Percentiles rank a stretch among this genome's conserved stretches.
Conservation (phyloP, 2,329 filamentous ascomycete genomes). For the Colletotrichum brevisporum region DNA sequence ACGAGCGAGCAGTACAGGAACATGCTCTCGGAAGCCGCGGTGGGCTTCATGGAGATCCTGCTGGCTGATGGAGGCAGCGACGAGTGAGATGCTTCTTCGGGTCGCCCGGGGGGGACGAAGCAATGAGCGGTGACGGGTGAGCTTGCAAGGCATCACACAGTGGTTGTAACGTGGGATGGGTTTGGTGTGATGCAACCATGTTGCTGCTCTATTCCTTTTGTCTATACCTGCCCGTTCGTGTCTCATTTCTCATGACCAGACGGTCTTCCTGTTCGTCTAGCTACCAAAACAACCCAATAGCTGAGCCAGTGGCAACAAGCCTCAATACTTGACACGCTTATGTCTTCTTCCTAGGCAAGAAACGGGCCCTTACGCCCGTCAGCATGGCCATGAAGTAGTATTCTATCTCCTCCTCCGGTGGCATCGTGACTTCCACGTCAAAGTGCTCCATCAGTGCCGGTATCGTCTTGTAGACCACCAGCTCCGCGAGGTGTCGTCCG, state of each 20-base stretch:
- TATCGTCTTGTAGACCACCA: constrained; percentile 62
- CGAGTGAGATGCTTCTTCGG: not conserved
- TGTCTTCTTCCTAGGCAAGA: constrained; percentile 44
- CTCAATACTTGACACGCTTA: not conserved
- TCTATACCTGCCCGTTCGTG: too few species aligned
- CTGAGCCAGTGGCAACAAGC: not conserved
- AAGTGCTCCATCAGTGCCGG: constrained; percentile 60
- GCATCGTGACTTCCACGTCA: constrained; percentile 57
- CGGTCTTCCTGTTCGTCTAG: too few species aligned
- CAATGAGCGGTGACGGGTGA: too few species aligned
- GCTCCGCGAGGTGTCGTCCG: constrained; percentile 64
- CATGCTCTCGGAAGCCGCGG: constrained; percentile 59
- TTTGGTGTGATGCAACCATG: too few species aligned
- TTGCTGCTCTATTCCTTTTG: too few species aligned
- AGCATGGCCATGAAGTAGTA: constrained; percentile 69
- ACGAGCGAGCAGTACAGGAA: constrained; percentile 56
- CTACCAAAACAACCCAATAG: too few species aligned
- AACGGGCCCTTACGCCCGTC: constrained; percentile 60
- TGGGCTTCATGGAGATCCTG: constrained; percentile 63
- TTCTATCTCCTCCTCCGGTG: constrained; percentile 54
- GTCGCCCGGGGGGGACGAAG: not conserved
- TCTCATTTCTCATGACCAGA: too few species aligned
- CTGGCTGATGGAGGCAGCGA: constrained; percentile 2
- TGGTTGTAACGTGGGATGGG: too few species aligned
- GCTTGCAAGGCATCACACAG: too few species aligned